Evolutionary conservation across 371 early-diverging fungal species (phyloP).

Genomic region (Nematocida ausubeli): DNA sequence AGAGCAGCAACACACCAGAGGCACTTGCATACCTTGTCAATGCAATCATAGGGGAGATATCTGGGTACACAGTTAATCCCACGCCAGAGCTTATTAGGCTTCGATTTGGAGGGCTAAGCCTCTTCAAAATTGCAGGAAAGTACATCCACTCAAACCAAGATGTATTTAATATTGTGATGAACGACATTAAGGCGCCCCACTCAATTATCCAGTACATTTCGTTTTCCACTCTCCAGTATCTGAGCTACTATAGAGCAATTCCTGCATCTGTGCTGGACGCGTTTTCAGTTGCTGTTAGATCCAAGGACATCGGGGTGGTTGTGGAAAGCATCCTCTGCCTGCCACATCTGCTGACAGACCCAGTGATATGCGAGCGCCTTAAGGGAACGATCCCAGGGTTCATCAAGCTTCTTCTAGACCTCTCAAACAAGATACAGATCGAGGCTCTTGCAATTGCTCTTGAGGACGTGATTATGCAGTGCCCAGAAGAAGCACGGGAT

Average conservation of each 20-base stretch:
- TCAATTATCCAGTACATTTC: conserved; percentile 50
- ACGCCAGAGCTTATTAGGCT: conserved; percentile 10
- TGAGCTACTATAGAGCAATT: conserved; percentile 58
- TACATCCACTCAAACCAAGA: conserved; percentile 34
- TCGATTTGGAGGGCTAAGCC: conserved; percentile 60
- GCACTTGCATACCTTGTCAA: conserved; percentile 31
- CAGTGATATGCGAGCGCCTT: conserved; percentile 2
- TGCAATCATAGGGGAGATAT: conserved; percentile 42
- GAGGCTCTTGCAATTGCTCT: conserved; percentile 62
- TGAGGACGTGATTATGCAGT: conserved; percentile 62
- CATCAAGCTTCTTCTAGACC: conserved; percentile 55
- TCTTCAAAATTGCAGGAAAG: conserved; percentile 57
- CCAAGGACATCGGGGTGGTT: conserved; percentile 52
- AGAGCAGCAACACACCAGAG: conserved; percentile 33
- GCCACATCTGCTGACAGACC: conserved; percentile 56
- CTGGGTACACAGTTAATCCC: conserved; percentile 25
- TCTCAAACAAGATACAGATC: conserved; percentile 58
- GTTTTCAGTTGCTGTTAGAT: conserved; percentile 36
- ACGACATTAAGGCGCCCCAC: conserved; percentile 53
- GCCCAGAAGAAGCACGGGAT: conserved; percentile 57
- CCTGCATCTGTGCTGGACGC: conserved; percentile 48
- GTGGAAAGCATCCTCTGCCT: conserved; percentile 65
- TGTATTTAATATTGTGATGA: conserved; percentile 50
- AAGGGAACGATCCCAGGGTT: conserved; percentile 57
- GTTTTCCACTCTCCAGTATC: conserved; percentile 61